Evolutionary conservation across 371 early-diverging fungal genomes (phyloP), one percentile per base, ranked within the genome.

Genomic region (Rhizopus sp.): DNA sequence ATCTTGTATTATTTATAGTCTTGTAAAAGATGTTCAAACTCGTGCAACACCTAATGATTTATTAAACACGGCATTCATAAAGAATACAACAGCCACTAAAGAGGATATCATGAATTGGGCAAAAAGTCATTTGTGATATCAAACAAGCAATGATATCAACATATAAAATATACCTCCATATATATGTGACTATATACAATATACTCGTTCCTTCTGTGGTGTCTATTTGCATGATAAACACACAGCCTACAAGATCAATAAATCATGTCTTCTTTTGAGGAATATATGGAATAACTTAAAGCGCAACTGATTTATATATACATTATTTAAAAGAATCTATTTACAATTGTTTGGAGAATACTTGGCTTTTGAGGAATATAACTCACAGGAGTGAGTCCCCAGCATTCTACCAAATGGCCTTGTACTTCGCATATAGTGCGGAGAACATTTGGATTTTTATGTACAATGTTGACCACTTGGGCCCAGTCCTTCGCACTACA

Each of bases 41-140:
- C 69, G 91, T 6, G 87, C 90, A 0, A 81, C 85, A 16, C 89
- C 88, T 2, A 59, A 65, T 10, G 75, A 80, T 13, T 67, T 90
- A 29, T 52, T 72, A 70, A 62, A 68, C 23, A 71, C 70, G 23
- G 50, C 70, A 42, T 76, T 64, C 45, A 67, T 73, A 16, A 59
- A 49, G 12, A 59, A 63, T 7, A 66, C 71, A 35, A 64, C 60
- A n/a, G 44, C 44, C 39, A 65, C 62, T 33, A 54, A 64, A 10
- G 73, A 72, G 38, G 73, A 76, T 41, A 61, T 73, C 54, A 73
- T 62, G 31, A 54, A 59, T 6, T 75, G 75, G 75, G 70, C 62
- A 12, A 46, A 61, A 34, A 50, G 55, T 30, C 54, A 53, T 42
- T 42, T 53, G 40, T 53, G 15, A 53, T 23, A 23, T 23, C 23